These are phyloP conservation scores for Pleodorina starrii DNA, from an alignment of 139 green algal genomes.

Conservation along the genomic window DNA sequence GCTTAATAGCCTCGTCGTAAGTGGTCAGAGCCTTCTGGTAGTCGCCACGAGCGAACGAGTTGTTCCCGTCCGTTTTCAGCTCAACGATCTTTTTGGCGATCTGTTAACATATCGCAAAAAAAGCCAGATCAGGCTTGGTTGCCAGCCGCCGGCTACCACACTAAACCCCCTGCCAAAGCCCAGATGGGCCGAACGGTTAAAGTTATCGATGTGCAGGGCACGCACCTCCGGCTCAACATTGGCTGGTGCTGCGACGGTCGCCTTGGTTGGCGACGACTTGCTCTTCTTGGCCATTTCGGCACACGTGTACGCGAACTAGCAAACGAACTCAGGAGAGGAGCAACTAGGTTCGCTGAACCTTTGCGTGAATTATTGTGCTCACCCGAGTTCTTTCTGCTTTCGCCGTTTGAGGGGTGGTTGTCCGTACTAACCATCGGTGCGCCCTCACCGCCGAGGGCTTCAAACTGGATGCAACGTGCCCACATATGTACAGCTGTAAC, in stretches of 20 bases:
- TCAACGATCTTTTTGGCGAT: slow-evolving; percentile 55
- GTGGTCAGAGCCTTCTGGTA: slow-evolving; percentile 78
- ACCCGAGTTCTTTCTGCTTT: no score
- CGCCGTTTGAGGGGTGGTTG: no score
- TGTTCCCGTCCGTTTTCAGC: slow-evolving; percentile 82
- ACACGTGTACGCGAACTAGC: no score
- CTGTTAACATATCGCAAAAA: background rate
- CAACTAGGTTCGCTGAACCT: no score
- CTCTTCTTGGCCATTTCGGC: slow-evolving; percentile 41
- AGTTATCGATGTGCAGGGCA: background rate
- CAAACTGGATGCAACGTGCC: no score
- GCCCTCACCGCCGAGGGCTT: no score
- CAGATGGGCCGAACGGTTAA: background rate
- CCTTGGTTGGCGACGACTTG: background rate
- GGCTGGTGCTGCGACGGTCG: background rate
- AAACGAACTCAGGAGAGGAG: no score
- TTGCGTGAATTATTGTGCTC: no score
- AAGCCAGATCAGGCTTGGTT: background rate
- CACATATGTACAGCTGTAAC: no score
- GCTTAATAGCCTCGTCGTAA: slow-evolving; percentile 83
- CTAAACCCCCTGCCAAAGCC: background rate
- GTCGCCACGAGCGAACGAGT: slow-evolving; percentile 80
- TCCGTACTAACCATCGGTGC: no score
- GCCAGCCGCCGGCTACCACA: slow-evolving; percentile 22
- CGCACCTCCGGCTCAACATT: slow-evolving; percentile 42